These are phyloP conservation scores for Helenozyma baotianmanensis DNA, from an alignment of 805 yeast species.

Conservation along the genomic window DNA sequence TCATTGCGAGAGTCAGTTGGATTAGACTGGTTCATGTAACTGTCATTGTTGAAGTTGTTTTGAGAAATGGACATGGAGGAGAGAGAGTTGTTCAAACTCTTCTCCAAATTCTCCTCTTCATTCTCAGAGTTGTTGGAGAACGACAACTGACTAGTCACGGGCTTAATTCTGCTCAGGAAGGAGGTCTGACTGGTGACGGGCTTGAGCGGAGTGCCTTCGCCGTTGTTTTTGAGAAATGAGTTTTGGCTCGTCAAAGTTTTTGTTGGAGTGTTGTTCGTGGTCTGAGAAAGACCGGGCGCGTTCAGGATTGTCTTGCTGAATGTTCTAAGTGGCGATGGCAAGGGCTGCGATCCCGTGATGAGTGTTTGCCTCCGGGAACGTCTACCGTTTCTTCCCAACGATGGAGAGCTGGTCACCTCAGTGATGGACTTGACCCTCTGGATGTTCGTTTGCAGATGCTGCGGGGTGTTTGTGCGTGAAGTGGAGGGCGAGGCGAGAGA, in stretches of 20 bases:
- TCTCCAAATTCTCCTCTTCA: constrained; percentile 16
- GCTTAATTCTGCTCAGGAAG: constrained; percentile 2
- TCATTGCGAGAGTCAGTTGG: constrained; percentile 5
- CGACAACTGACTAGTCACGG: constrained; percentile 8
- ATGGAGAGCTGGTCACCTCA: constrained; percentile 26
- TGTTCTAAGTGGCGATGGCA: constrained; percentile 81
- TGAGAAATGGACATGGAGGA: constrained; percentile 40
- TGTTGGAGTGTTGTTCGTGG: constrained; percentile 40
- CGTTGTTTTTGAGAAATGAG: constrained; percentile 13
- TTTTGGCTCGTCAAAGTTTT: constrained; percentile 18
- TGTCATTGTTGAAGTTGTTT: constrained; percentile 15
- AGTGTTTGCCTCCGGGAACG: constrained; percentile 68
- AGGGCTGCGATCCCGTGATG: constrained; percentile 87
- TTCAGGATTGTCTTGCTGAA: constrained; percentile 38
- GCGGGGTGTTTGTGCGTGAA: constrained; percentile 8
- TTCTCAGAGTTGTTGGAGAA: constrained; percentile 14
- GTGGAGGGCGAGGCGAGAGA: constrained; percentile 4
- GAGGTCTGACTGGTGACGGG: constrained; percentile 2
- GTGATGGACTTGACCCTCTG: constrained; percentile 14
- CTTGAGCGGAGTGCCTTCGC: constrained; percentile 1
- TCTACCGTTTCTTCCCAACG: constrained; percentile 41
- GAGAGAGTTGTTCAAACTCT: constrained; percentile 32
- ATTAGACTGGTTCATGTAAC: constrained; percentile 7
- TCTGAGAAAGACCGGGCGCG: constrained; percentile 31
- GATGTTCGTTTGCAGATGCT: constrained; percentile 3